Evolutionary conservation across 352 stramenopile genomes (phyloP).

Genomic region (Pythium grandisporangium): DNA sequence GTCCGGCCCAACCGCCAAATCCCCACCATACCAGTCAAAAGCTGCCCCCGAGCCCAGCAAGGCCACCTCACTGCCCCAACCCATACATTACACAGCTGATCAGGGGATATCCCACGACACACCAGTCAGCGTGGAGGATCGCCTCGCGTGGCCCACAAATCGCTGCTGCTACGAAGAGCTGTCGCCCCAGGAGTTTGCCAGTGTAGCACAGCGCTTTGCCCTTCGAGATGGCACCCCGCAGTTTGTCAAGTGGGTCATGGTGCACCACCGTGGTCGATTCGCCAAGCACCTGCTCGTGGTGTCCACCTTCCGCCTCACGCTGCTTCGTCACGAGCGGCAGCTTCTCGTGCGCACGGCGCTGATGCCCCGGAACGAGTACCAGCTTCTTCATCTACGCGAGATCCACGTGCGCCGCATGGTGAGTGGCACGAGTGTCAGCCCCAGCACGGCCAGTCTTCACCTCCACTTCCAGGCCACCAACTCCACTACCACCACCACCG

Average conservation of each 20-base stretch:
- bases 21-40: too few species aligned
- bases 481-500: not conserved
- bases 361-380: constrained; percentile 19
- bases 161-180: constrained; percentile 57
- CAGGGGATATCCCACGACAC: too few species aligned
- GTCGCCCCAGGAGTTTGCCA: constrained; percentile 20
- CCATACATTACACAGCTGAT: too few species aligned
- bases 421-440: constrained; percentile 1
- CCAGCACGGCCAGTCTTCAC: constrained; percentile 5
- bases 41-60: too few species aligned
- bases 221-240: constrained; percentile 31
- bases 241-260: constrained; percentile 57
- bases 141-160: constrained; percentile 45
- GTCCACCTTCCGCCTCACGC: constrained; percentile 37
- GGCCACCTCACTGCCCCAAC: not conserved
- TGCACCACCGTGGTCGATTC: constrained; percentile 31
- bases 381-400: constrained; percentile 33
- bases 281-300: constrained; percentile 41
- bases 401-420: constrained; percentile 20
- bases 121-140: too few species aligned
- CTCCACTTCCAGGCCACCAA: constrained; percentile 1
- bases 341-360: constrained; percentile 29
- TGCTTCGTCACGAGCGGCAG: constrained; percentile 33
- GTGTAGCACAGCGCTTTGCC: constrained; percentile 40
- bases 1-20: too few species aligned